These are phyloP conservation scores for Gaeumannomyces tritici DNA, from an alignment of 2,329 filamentous ascomycete species.

Conservation along the genomic window DNA sequence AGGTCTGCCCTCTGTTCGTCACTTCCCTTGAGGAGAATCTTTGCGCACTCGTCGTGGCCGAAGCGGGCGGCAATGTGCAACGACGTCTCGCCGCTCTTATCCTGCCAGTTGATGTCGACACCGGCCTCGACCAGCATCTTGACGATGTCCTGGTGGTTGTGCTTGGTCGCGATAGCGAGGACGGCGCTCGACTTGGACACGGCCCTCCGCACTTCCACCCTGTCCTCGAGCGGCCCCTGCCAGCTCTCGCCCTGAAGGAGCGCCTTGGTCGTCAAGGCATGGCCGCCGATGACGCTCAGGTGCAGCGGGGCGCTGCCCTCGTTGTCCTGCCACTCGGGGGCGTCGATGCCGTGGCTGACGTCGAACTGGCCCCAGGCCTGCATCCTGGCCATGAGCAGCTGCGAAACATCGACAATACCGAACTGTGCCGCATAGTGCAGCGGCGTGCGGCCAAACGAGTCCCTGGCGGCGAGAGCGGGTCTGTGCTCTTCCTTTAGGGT, in stretches of 20 bases:
- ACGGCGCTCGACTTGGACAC: conserved; percentile 81
- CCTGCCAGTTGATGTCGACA: conserved; percentile 88
- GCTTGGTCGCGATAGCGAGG: conserved; percentile 77
- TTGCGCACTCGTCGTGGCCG: conserved; percentile 72
- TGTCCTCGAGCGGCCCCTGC: conserved; percentile 53
- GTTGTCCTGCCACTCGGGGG: conserved; percentile 78
- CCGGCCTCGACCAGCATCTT: conserved; percentile 80
- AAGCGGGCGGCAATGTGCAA: conserved; percentile 87
- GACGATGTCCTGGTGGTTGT: conserved; percentile 78
- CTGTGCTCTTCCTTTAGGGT: conserved; percentile 60
- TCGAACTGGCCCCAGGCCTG: conserved; percentile 83
- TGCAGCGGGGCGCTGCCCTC: conserved; percentile 89
- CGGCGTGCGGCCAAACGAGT: conserved; percentile 74
- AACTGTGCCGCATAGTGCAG: conserved; percentile 93
- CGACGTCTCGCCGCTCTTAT: conserved; percentile 82
- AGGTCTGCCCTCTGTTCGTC: conserved; percentile 63
- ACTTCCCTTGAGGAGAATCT: conserved; percentile 62
- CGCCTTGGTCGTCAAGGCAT: conserved; percentile 73
- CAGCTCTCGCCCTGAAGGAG: conserved; percentile 75
- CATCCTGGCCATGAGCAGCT: conserved; percentile 81
- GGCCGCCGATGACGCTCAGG: conserved; percentile 83
- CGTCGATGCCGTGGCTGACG: conserved; percentile 77
- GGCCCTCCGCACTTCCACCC: conserved; percentile 54
- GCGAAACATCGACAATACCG: conserved; percentile 83
- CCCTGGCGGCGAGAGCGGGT: conserved; percentile 54